A percentile compares a stretch with the other conserved stretches of the same genome.
Evolutionary conservation across 257 asterid species (phyloP).

Genomic region (Thymus quinquecostatus): DNA sequence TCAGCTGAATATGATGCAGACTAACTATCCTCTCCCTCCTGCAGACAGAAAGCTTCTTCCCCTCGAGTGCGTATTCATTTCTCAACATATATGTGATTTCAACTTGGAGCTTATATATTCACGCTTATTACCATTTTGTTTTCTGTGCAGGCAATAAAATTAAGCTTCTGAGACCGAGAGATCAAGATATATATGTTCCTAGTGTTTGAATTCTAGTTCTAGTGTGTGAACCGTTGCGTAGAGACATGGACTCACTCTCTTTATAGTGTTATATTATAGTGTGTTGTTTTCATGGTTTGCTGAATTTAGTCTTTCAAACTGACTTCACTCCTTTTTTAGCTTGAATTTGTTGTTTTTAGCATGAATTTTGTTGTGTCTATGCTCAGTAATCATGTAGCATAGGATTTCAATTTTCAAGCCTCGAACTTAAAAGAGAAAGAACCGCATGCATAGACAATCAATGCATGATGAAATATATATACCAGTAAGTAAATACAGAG

Average conservation of each 20-base stretch:
- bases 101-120: too few species aligned
- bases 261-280: background rate
- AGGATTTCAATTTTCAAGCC: too few species aligned
- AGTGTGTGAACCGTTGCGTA: constrained; percentile 9
- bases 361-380: background rate
- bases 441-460: too few species aligned
- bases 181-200: background rate
- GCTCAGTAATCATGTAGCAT: too few species aligned
- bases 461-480: background rate
- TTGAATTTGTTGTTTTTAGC: background rate
- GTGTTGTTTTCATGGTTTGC: background rate
- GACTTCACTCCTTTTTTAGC: background rate
- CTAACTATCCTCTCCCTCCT: constrained; percentile 36
- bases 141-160: constrained; percentile 26
- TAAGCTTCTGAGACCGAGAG: background rate
- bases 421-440: too few species aligned
- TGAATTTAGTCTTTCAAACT: background rate
- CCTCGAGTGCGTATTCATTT: constrained; percentile 30
- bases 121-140: background rate
- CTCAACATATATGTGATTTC: too few species aligned
- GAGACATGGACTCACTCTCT: constrained; percentile 1
- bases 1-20: constrained; percentile 64
- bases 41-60: constrained; percentile 48
- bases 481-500: background rate
- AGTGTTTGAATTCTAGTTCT: background rate